Base-by-base conservation (phyloP, 2,329 filamentous ascomycete species). In the Curvularia hawaiiensis region DNA sequence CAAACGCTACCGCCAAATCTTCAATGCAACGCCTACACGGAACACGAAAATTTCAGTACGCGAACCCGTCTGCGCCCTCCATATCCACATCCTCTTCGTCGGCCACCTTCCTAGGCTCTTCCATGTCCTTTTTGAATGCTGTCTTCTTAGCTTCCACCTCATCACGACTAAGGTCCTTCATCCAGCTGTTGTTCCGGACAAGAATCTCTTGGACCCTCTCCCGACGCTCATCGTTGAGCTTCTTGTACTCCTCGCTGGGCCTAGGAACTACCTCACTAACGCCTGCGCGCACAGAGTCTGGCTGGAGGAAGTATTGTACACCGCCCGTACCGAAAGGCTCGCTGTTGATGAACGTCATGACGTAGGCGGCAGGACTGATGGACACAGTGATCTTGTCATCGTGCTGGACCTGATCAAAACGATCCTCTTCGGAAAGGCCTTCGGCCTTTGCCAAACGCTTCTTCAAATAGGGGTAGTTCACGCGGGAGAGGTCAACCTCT, bases 101-200 rank as follows among this genome's bases (percentile, higher is more conserved):
- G 8, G 47, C 54, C 8, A 54, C 54, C 47, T 62, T 63, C 51
- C 59, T 60, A 6, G 60, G 60, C 53, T 70, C 66, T 18, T 74
- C 72, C 11, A 74, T 58, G 38, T 67, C 62, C 50, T 72, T 68
- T 56, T 70, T 73, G 51, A 73, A 76, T 10, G 65, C 64, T 8
- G 63, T 58, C 59, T 82, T 82, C 59, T 70, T 72, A 24, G 71
- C 73, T 61, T 82, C 80, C 9, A 82, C 78, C 33, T 80, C 79
- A 38, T 81, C 78, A 49, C 76, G 77, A 54, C 72, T 77, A 46
- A 79, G 56, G 38, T 78, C 79, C 63, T 76, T 78, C 80, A 82
- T 82, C 67, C 75, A 80, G 2, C 64, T 68, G 54, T 79, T 80
- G 61, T 80, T 81, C 56, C 76, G 72, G 31, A 79, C 71, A n/a